phyloP scores from a whole-genome alignment of 2,329 filamentous ascomycete species.

The Ophiostoma sp. region DNA sequence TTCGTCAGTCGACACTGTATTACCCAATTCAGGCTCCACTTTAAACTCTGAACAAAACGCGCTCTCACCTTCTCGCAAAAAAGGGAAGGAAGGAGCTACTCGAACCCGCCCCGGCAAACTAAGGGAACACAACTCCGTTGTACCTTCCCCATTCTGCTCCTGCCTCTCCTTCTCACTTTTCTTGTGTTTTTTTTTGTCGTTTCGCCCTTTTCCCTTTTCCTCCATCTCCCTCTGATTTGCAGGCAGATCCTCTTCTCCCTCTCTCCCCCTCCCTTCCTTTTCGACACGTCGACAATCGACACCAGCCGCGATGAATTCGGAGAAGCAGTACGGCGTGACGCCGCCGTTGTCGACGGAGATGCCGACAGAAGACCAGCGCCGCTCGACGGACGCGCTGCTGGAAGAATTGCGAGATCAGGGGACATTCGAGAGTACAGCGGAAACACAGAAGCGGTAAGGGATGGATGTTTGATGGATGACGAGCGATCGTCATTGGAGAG shows the following conservation, averaged over 20 bases:
- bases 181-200: background rate
- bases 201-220: background rate
- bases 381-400: conserved; percentile 75
- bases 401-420: conserved; percentile 84
- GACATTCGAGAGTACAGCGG: conserved; percentile 82
- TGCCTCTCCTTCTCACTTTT: background rate
- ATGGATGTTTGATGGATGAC: background rate
- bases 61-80: background rate
- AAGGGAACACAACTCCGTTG: background rate
- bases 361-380: conserved; percentile 74
- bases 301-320: conserved; percentile 31
- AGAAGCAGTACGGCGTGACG: conserved; percentile 64
- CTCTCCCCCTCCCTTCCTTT: background rate
- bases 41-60: conserved; percentile 12
- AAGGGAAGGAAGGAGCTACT: conserved; percentile 21
- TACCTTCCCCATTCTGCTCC: conserved; percentile 4
- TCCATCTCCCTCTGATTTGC: background rate
- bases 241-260: background rate
- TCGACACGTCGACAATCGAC: conserved; percentile 6
- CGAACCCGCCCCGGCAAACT: background rate
- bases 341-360: conserved; percentile 76
- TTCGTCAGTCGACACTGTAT: no score
- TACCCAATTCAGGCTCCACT: background rate
- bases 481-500: background rate
- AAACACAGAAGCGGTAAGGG: conserved; percentile 75